Conservation (phyloP, 202 grass and related monocot species). For the Carex sylvatica region DNA sequence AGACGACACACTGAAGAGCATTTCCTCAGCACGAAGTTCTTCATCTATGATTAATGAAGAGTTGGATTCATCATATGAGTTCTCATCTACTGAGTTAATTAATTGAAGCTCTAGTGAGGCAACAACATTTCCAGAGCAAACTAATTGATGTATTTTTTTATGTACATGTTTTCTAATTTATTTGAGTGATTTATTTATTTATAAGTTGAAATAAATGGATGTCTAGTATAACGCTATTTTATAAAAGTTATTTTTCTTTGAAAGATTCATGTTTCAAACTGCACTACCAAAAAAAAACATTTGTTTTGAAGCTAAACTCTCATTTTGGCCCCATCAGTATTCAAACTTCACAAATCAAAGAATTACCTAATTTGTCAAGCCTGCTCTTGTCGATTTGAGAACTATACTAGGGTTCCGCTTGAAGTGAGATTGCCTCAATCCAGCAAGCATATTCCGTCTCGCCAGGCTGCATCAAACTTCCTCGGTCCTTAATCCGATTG, state of each 20-base stretch:
- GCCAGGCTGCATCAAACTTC: too few relatives aligned
- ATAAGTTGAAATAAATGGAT: neutral
- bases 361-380: neutral
- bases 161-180: neutral
- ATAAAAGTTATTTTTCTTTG: neutral
- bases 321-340: neutral
- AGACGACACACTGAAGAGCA: slow-evolving; percentile 16
- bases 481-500: neutral
- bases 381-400: neutral
- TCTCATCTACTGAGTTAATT: neutral
- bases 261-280: neutral
- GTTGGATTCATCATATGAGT: neutral
- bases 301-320: neutral
- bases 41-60: neutral
- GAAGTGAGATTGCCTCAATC: neutral
- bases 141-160: neutral
- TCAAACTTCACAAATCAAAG: neutral
- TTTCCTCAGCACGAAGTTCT: neutral
- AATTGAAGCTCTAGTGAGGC: neutral
- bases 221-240: neutral
- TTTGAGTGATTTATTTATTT: neutral
- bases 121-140: neutral
- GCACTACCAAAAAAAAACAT: too few relatives aligned
- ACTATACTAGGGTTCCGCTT: neutral
- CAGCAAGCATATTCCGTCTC: too few relatives aligned